Conservation (phyloP, 2,329 filamentous ascomycete genomes). For the Trichoderma sp. region DNA sequence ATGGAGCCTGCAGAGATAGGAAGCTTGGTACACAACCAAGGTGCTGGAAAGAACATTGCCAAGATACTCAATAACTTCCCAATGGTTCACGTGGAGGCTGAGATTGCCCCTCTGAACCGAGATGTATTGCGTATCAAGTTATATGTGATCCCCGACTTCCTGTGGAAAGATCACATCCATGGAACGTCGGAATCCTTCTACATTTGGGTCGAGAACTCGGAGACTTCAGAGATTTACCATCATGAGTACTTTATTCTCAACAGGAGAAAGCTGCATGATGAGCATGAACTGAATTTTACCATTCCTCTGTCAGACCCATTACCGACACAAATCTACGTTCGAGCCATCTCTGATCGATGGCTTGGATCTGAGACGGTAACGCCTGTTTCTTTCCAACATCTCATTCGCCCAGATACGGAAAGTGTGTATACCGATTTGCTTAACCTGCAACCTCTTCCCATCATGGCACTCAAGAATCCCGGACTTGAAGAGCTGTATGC, state of each 20-base stretch:
- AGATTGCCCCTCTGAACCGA: constrained; percentile 92
- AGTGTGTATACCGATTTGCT: constrained; percentile 95
- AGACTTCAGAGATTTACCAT: constrained; percentile 96
- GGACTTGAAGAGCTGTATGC: constrained; percentile 85
- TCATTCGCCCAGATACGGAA: constrained; percentile 96
- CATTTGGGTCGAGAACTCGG: constrained; percentile 98
- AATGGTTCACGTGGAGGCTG: constrained; percentile 84
- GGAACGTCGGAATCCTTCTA: constrained; percentile 96
- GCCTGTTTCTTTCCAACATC: constrained; percentile 94
- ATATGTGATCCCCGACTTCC: constrained; percentile 83
- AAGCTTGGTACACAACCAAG: constrained; percentile 83
- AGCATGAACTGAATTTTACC: constrained; percentile 97
- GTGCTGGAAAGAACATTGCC: constrained; percentile 78
- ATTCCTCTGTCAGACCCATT: constrained; percentile 93
- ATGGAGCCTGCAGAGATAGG: constrained; percentile 95
- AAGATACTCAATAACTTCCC: constrained; percentile 89
- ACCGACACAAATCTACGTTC: constrained; percentile 93
- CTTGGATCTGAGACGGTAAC: constrained; percentile 94
- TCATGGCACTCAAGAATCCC: constrained; percentile 85
- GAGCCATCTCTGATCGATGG: constrained; percentile 94
- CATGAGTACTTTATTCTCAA: constrained; percentile 96
- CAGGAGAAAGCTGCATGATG: constrained; percentile 85
- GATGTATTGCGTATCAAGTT: constrained; percentile 93
- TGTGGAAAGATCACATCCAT: constrained; percentile 92
- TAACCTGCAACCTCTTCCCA: constrained; percentile 84